Percentiles rank a stretch among this genome's conserved stretches.
These are phyloP conservation scores for Aplosporella prunicola DNA, from an alignment of 2,329 filamentous ascomycete genomes.

Conservation along the genomic window DNA sequence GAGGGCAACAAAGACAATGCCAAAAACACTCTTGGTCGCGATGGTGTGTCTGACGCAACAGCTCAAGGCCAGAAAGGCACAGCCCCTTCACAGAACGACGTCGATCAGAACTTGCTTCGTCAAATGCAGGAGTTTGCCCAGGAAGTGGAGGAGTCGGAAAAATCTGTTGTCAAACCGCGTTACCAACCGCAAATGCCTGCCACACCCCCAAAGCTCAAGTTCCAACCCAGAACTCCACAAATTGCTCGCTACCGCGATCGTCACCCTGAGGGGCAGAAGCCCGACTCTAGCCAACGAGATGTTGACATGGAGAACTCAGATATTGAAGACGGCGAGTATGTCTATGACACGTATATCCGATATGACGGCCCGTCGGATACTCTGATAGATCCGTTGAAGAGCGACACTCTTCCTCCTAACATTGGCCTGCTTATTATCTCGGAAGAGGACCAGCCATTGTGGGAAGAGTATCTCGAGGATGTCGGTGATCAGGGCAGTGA, in stretches of 20 bases:
- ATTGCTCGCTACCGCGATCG: conserved; percentile 28
- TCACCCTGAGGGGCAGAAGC: conserved; percentile 20
- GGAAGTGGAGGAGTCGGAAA: conserved; percentile 20
- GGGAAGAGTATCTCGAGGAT: conserved; percentile 47
- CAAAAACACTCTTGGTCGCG: no score
- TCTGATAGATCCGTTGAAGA: neutral
- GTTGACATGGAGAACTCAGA: conserved; percentile 30
- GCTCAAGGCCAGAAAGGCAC: no score
- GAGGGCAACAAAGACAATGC: no score
- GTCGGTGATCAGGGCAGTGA: conserved; percentile 34
- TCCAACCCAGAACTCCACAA: conserved; percentile 26
- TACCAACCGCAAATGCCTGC: neutral
- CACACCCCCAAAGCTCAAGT: conserved; percentile 18
- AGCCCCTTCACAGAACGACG: no score
- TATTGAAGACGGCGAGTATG: conserved; percentile 44
- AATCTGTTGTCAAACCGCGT: conserved; percentile 5
- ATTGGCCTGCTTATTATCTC: conserved; percentile 40
- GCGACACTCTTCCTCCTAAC: conserved; percentile 20
- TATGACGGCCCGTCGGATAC: conserved; percentile 23
- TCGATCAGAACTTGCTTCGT: conserved; percentile 18
- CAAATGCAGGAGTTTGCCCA: conserved; percentile 25
- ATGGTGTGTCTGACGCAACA: no score
- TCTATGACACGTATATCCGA: conserved; percentile 54
- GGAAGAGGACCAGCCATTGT: conserved; percentile 42
- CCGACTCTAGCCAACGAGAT: neutral